Evolutionary conservation across 2,329 filamentous ascomycete species (phyloP).

Genomic region (Sphaceloma murrayae): DNA sequence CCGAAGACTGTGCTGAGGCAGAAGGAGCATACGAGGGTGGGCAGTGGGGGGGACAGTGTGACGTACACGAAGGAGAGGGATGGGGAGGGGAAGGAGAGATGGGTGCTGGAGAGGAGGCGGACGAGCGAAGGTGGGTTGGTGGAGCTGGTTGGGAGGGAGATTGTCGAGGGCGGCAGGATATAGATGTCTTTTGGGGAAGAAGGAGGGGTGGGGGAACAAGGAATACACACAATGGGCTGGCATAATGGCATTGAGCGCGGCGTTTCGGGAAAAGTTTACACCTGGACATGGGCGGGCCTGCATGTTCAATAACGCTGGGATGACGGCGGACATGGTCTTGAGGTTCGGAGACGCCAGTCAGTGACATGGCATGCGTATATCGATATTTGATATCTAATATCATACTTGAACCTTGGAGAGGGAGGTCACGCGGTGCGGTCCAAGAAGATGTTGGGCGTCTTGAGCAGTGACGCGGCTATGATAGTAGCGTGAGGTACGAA

Average conservation of each 20-base stretch:
- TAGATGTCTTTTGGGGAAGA: slow-evolving; percentile 18
- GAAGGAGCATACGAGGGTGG: slow-evolving; percentile 25
- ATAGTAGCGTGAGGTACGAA: too few species aligned
- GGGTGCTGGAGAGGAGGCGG: slow-evolving; percentile 60
- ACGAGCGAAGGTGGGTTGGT: slow-evolving; percentile 56
- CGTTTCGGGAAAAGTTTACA: neutral
- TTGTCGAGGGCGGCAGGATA: slow-evolving; percentile 48
- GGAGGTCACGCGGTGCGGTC: neutral
- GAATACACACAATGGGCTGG: neutral
- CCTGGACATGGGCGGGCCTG: too few species aligned
- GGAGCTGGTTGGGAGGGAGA: slow-evolving; percentile 55
- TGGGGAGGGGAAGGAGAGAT: slow-evolving; percentile 51
- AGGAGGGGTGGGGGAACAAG: neutral
- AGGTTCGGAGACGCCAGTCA: too few species aligned
- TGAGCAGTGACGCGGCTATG: slow-evolving; percentile 8
- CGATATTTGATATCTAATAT: neutral
- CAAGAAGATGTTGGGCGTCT: neutral
- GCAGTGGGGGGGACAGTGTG: slow-evolving; percentile 54
- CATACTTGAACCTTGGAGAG: neutral
- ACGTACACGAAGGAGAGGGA: slow-evolving; percentile 57
- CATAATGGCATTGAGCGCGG: slow-evolving; percentile 6
- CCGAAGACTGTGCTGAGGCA: slow-evolving; percentile 19
- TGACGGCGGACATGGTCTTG: neutral
- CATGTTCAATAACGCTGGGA: too few species aligned
- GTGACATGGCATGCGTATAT: too few species aligned